Evolutionary conservation across 805 yeast species (phyloP), one percentile per base, ranked within the genome.

Genomic region (Isabelozyma heimii): DNA sequence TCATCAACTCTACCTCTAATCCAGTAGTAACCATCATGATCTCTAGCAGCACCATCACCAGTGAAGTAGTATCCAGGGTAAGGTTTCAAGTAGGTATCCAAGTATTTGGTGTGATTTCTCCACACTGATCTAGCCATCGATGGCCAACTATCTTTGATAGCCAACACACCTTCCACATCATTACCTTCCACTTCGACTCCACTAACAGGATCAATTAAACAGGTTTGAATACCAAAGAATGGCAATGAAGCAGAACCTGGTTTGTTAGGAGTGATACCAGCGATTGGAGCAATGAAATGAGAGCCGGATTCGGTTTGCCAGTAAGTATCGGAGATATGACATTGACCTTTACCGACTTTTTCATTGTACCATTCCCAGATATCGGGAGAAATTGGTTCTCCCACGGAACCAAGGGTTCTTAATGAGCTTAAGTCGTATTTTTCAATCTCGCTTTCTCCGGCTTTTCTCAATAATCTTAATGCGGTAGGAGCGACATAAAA

Each of bases 281-380:
- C 96, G 60, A 94, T 70, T 53, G 98, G 97, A 42, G 97, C 87
- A 68, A 94, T 87, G 68, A 94, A 79, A 66, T 92, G 97, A 35
- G 97, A 87, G 48, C 99, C 99, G 10, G 96, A 86, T 76, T 94
- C 99, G 37, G 98, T 94, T 77, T 91, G 97, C 99, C 99, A 94
- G 81, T 91, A 91, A 42, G 99, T 94, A 73, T 94, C 99, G 61
- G 89, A 84, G 58, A 92, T 85, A 62, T 91, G 96, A 63, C 96
- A 89, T 66, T 89, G 80, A 51, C 84, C 83, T 61, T 91, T 87
- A 64, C 99, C 99, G 61, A 94, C 85, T 67, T 88, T 82, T 60
- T 89, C 92, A 67, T 88, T 83, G 73, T 94, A 94, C 99, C 99
- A 94, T 69, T 90, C 94, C 98, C 98, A 94, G 58, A 94, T 84